Percentiles rank a stretch among this genome's conserved stretches.
These are phyloP conservation scores for Ceratocystis smalleyi DNA, from an alignment of 2,329 filamentous ascomycete genomes.

Conservation along the genomic window DNA sequence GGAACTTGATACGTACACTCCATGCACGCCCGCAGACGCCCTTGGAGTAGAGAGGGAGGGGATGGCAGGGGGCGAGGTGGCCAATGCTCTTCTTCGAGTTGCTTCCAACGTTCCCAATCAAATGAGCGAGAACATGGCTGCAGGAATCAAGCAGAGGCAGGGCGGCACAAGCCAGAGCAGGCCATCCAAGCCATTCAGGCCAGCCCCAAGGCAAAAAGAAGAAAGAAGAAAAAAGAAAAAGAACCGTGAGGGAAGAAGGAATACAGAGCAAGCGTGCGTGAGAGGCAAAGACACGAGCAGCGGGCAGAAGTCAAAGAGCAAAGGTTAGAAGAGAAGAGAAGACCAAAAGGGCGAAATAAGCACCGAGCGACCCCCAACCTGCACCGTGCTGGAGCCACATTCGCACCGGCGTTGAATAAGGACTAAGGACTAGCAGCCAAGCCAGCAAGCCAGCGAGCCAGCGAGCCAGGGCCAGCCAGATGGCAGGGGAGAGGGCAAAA, in stretches of 20 bases:
- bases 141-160: background rate
- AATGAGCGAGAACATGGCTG: background rate
- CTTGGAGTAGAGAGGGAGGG: background rate
- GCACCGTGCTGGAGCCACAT: background rate
- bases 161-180: background rate
- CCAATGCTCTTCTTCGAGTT: background rate
- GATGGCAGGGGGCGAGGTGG: background rate
- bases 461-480: background rate
- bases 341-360: background rate
- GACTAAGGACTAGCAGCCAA: background rate
- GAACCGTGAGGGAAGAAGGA: background rate
- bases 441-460: too few relatives aligned
- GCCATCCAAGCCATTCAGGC: background rate
- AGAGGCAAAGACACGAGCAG: background rate
- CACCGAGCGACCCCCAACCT: background rate
- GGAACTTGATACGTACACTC: background rate
- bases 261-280: background rate
- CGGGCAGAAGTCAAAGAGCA: background rate
- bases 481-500: background rate
- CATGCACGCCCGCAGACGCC: too few relatives aligned
- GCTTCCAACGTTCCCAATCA: background rate
- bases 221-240: conserved; percentile 1
- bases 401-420: background rate
- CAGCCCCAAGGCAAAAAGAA: background rate
- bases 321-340: background rate